Conservation (phyloP, 2,329 filamentous ascomycete genomes). For the Phialocephala subalpina region DNA sequence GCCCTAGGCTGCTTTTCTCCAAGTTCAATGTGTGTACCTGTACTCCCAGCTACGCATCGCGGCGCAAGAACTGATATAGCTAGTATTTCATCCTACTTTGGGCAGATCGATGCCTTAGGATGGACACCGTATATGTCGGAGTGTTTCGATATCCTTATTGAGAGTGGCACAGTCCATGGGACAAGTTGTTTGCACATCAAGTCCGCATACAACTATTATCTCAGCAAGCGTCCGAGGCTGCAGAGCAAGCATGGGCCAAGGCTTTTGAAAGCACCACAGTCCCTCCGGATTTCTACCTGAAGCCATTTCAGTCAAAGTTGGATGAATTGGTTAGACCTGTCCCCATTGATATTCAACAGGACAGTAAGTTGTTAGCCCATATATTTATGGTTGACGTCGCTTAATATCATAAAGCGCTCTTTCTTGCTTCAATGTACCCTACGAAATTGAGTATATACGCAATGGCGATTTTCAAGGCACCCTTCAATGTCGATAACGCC, state of each 20-base stretch:
- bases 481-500: background rate
- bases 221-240: background rate
- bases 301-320: background rate
- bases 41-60: background rate
- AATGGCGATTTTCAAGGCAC: background rate
- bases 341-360: background rate
- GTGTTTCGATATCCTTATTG: background rate
- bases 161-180: background rate
- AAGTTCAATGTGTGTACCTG: constrained; percentile 7
- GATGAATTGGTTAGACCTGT: background rate
- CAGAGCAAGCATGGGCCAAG: no score
- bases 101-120: background rate
- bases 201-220: constrained; percentile 4
- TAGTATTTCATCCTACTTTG: constrained; percentile 13
- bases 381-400: background rate
- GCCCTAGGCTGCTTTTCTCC: constrained; percentile 1
- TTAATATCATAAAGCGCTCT: background rate
- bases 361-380: background rate
- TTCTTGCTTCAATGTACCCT: background rate
- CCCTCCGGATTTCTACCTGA: background rate
- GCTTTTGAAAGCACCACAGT: background rate
- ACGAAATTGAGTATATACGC: background rate
- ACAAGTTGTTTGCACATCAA: constrained; percentile 1
- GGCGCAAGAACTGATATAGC: background rate
- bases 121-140: constrained; percentile 11